phyloP scores from a whole-genome alignment of 192 early-diverging fungal genomes.

The Coemansia sp. region DNA sequence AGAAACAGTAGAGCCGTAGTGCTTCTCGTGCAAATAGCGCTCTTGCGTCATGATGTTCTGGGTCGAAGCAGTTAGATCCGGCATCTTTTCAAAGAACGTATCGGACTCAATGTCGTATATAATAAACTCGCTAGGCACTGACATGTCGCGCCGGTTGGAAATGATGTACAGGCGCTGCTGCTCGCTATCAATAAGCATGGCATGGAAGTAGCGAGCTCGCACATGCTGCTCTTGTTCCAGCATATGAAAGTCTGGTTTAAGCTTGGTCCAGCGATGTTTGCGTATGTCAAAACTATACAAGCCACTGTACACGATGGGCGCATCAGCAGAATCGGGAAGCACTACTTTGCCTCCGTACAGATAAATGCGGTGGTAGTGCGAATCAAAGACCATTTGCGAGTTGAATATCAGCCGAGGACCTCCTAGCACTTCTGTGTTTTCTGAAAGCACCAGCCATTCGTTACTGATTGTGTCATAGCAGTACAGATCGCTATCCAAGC shows the following conservation, averaged over 20 bases:
- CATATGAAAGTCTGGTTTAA: conserved; percentile 65
- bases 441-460: conserved; percentile 72
- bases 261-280: conserved; percentile 66
- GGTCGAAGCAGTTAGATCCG: conserved; percentile 15
- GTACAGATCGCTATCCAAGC: conserved; percentile 85
- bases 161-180: conserved; percentile 80
- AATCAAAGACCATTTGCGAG: conserved; percentile 90
- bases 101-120: conserved; percentile 80
- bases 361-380: conserved; percentile 67
- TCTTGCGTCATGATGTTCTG: conserved; percentile 43
- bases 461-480: conserved; percentile 69
- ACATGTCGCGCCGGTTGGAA: conserved; percentile 83
- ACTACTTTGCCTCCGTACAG: conserved; percentile 87
- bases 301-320: conserved; percentile 73
- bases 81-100: conserved; percentile 66
- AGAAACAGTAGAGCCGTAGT: conserved; percentile 15
- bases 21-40: conserved; percentile 35
- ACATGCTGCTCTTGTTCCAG: conserved; percentile 59
- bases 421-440: conserved; percentile 76
- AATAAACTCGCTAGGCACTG: conserved; percentile 77
- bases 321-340: conserved; percentile 60
- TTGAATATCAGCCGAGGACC: conserved; percentile 91
- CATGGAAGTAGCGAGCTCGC: conserved; percentile 85
- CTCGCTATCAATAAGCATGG: conserved; percentile 78
- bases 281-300: conserved; percentile 79